Base-by-base conservation (phyloP, 352 stramenopile genomes). In the Phytophthora tentaculata region DNA sequence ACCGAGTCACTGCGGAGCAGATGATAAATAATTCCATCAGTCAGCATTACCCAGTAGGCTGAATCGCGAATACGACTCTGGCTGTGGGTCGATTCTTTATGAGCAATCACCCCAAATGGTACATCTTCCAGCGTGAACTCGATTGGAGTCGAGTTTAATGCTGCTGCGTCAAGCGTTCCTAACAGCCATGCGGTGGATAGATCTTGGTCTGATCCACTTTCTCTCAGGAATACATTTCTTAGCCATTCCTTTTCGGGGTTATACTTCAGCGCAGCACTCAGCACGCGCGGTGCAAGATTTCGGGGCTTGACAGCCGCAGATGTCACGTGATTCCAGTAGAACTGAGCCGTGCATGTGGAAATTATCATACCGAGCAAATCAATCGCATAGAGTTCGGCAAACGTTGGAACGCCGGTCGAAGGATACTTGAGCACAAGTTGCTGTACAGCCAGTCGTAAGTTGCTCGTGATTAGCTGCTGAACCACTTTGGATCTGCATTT, bases 41-140 rank as follows among this genome's bases (percentile, higher is more conserved):
- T 90, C 13, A 95, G 58, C 61, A 82, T 74, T 5, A 89, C 28
- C 87, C 87, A 95, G 47, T 84, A 94, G 51, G 84, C 82, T 17
- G 83, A 83, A 59, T 65, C 47, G 7, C 41, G 35, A 28, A 65
- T 28, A 26, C 32, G 9, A 28, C 17, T 44, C 57, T 35, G 26
- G 5, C 69, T 17, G 4, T 17, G 35, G 13, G 13, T 56, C 12
- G 19, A 22, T 57, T 14, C 41, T 35, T 19, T 49, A 20, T 43
- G 39, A 24, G 22, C 14, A 39, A 19, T 47, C 29, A 88, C 55
- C 1, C 44, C 61, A 17, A 81, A 85, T n/a, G 61, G 60, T 3
- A 45, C 48, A 16, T 71, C 49, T 12, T 59, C 65, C 49, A 60
- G 22, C 28, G 57, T 61, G 35, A 77, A 80, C 8, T 22, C 28